Evolutionary conservation across 2,329 filamentous ascomycete species (phyloP), one percentile per base, ranked within the genome.

Genomic region (Colletotrichum australisinense): DNA sequence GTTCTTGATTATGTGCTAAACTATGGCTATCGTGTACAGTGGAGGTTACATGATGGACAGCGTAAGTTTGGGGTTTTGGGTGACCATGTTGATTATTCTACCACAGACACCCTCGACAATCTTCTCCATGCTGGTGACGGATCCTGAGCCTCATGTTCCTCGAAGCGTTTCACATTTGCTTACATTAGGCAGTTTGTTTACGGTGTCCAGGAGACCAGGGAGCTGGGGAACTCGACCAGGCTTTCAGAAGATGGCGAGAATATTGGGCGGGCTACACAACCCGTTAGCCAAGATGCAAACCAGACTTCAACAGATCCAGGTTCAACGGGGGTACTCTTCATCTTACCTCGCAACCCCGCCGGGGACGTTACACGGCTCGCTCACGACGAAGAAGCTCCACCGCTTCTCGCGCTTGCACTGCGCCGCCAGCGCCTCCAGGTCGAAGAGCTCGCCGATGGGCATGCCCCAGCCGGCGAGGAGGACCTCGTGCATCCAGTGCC

Each of bases 381-480:
- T 84, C 4, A 77, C 78, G 32, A 85, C 74, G 74, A 85, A 85
- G 75, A 85, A 85, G 38, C 77, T 81, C 76, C 79, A 85, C 62
- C 83, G 77, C 35, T 76, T 75, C 19, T 75, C 65, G 62, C 79
- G 76, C 74, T 80, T 76, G 73, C 84, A 85, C 52, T 83, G 76
- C 57, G 69, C 75, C 3, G 80, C 79, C 65, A 85, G 69, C 38
- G 75, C 77, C 74, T 85, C 84, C 35, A 85, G 75, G 77, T 85
- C 82, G 72, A 84, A 85, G 22, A 85, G 73, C 75, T 85, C 84
- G 6, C 84, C 84, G 73, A 85, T 84, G 16, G 84, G 83, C 77
- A 82, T 83, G 3, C 84, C 83, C 83, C 83, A 85, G 5, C 83
- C 83, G 2, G 78, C 80, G 9, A 85, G 76, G 70, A 85, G 79